Base-by-base conservation (phyloP, 2,329 filamentous ascomycete species). In the Stagonosporopsis cucurbitacearum region DNA sequence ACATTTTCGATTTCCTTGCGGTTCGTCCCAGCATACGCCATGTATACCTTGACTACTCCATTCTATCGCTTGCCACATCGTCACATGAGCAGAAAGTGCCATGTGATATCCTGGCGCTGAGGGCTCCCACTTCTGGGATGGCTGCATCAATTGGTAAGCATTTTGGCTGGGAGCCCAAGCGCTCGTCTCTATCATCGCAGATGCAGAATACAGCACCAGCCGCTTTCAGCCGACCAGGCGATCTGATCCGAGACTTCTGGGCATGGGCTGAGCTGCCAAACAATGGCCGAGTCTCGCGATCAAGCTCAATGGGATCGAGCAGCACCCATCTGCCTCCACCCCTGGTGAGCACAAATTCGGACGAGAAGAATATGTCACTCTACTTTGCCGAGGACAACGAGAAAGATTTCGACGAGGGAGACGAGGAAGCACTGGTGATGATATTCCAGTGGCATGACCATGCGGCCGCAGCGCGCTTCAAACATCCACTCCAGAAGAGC, bases 131-230 rank as follows among this genome's bases (percentile, higher is more conserved):
- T 37, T 54, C 64, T 4, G 52, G 55, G 22, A 57, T 70, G 17
- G 68, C 68, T 15, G 59, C 64, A 41, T 63, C 59, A 2, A 68
- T 72, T 15, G 69, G 68, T 32, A 71, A 68, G 40, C 60, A 62
- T 12, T 72, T 72, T 44, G 67, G 69, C 11, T 70, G 69, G 69
- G 64, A 68, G 33, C 69, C 69, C 0, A 65, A 63, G 49, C 63
- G 62, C 17, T 68, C 66, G 2, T 67, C 65, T 9, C 56, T 71
- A 2, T 61, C 63, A 1, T 23, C 57, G 9, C 65, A 65, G 23
- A 55, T 66, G 44, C 53, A 59, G 17, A 56, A 49, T 17, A 47
- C 41, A 15, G 60, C 57, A 8, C 51, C 65, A 6, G 64, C 57
- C 25, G 56, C 54, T 4, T 72, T 70, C 50, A 65, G 60, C 33